Evolutionary conservation across 2,329 filamentous ascomycete genomes (phyloP).

Genomic region (Venturia effusa): DNA sequence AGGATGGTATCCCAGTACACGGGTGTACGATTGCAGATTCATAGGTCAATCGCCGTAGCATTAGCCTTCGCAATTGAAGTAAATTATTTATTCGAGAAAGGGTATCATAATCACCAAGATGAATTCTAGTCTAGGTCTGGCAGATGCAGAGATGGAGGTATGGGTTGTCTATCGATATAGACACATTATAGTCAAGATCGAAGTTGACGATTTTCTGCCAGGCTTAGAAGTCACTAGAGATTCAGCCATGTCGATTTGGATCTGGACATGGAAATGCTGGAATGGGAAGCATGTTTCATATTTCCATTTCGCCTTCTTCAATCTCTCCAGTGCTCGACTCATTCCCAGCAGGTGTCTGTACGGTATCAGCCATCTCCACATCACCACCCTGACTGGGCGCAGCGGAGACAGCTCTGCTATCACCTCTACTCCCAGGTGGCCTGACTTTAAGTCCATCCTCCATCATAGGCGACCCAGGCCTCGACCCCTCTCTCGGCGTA

Average conservation of each 20-base stretch:
- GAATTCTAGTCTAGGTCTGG: too few species aligned
- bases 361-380: not conserved
- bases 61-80: too few species aligned
- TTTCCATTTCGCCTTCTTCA: conserved; percentile 4
- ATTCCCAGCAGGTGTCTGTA: not conserved
- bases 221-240: not conserved
- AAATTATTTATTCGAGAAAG: too few species aligned
- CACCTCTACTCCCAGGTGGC: not conserved
- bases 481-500: conserved; percentile 25
- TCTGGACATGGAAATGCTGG: not conserved
- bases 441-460: not conserved
- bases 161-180: too few species aligned
- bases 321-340: not conserved
- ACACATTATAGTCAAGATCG: not conserved
- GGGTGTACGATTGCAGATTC: too few species aligned
- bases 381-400: not conserved
- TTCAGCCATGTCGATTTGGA: not conserved
- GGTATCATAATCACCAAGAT: too few species aligned
- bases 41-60: too few species aligned
- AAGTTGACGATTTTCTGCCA: not conserved
- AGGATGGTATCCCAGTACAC: too few species aligned
- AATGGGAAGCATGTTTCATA: not conserved
- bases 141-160: too few species aligned
- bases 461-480: not conserved
- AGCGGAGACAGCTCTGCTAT: not conserved